Base-by-base conservation (phyloP, 1,139 yeast species). In the Yamadazyma taylorii region DNA sequence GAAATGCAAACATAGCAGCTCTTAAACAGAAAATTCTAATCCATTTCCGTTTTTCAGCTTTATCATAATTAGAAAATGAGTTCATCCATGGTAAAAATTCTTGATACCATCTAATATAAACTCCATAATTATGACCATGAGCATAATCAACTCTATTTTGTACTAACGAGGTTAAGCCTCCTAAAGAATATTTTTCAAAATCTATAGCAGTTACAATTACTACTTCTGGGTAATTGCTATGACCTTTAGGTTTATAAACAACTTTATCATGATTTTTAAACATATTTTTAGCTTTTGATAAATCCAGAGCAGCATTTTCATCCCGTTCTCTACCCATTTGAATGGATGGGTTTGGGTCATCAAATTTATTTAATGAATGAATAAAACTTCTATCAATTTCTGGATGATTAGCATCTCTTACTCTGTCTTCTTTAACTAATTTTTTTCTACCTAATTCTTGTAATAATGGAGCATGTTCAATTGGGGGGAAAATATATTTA, bases 1-100 rank as follows among this genome's bases (percentile, higher is more conserved):
- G 96, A 64, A 87, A 86, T 0, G 95, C 90, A 58, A 78, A 78
- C 81, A 87, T 78, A 7, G 96, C 96, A 11, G 90, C 90, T 46
- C 94, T 73, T 55, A 85, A 55, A 29, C 79, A 60, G 41, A 73
- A 70, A 26, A 81, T 50, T 47, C 81, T 74, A 16, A 78, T 72
- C 92, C 94, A 84, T 41, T 73, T 75, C 2, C 67, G 49, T 39
- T 56, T 61, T 43, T 69, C 71, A 27, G 44, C 46, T 32, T 55
- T 45, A 28, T 64, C 60, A 43, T 72, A 63, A 43, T 62, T 65
- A 25, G 55, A 53, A 35, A 65, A 58, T 16, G 77, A 70, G 35
- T 74, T 69, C 39, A 82, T 54, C 30, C 69, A 53, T 11, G 89
- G 90, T 31, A 76, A 55, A 56, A 85, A 88, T 57, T 89, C 96